Percentiles rank a stretch among this genome's conserved stretches.
Evolutionary conservation across 179 eudicot species (phyloP).

Genomic region (Vitellaria paradoxa): DNA sequence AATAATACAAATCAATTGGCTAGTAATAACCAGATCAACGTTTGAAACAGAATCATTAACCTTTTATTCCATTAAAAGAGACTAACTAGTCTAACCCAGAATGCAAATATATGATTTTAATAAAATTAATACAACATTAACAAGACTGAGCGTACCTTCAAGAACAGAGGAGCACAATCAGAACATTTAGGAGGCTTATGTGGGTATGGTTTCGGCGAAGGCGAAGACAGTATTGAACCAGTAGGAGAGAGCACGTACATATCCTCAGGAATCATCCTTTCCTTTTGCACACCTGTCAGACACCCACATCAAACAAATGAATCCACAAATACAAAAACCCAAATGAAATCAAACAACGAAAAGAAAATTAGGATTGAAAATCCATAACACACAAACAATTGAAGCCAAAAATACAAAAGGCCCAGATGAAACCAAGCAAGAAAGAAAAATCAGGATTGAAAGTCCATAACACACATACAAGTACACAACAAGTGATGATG

Average conservation of each 20-base stretch:
- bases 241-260: conserved; percentile 83
- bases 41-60: neutral
- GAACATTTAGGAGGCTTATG: conserved; percentile 90
- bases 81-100: neutral
- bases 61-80: neutral
- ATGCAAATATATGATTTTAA: neutral
- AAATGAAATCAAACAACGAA: neutral
- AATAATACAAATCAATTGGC: neutral
- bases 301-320: conserved; percentile 16
- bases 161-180: conserved; percentile 78
- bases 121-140: neutral
- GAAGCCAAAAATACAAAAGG: conserved; percentile 1
- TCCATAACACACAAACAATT: conserved; percentile 3
- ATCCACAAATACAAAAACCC: neutral
- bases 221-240: conserved; percentile 53
- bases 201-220: conserved; percentile 72
- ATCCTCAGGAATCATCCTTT: conserved; percentile 84
- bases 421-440: neutral
- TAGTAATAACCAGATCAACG: neutral
- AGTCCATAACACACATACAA: conserved; percentile 1
- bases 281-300: conserved; percentile 89
- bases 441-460: neutral
- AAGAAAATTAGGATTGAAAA: neutral
- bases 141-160: conserved; percentile 50
- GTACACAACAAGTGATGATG: neutral